A percentile compares a stretch with the other conserved stretches of the same genome.
Evolutionary conservation across 768 basidiomycete species (phyloP).

Genomic region (Rhizopogon salebrosus): DNA sequence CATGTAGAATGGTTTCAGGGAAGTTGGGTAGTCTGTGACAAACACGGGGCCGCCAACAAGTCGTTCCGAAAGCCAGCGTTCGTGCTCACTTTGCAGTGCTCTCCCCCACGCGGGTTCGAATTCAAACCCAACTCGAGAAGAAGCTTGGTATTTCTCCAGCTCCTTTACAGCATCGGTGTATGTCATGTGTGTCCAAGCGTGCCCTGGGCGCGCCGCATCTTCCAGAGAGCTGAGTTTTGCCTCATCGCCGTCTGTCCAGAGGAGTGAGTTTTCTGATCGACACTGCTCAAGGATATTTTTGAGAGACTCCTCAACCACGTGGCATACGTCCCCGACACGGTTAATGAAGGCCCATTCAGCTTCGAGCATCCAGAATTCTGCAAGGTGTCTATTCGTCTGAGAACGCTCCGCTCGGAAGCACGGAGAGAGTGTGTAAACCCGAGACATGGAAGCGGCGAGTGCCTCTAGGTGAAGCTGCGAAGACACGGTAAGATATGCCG

Average conservation of each 20-base stretch:
- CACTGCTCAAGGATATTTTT: conserved; percentile 31
- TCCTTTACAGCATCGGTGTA: conserved; percentile 73
- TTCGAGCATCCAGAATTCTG: conserved; percentile 99
- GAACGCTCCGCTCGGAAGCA: conserved; percentile 93
- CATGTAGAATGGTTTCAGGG: conserved; percentile 97
- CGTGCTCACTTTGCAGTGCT: conserved; percentile 83
- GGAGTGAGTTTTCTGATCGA: conserved; percentile 19
- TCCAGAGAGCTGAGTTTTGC: conserved; percentile 30
- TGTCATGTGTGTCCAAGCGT: conserved; percentile 65
- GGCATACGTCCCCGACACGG: conserved; percentile 45
- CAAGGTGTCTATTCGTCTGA: conserved; percentile 84
- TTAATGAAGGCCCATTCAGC: conserved; percentile 76
- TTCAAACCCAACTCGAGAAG: conserved; percentile 36
- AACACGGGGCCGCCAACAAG: conserved; percentile 76
- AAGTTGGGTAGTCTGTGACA: conserved; percentile 82
- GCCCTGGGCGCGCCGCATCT: conserved; percentile 26
- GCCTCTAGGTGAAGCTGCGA: conserved; percentile 95
- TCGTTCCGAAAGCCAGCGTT: conserved; percentile 79
- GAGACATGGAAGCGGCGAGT: conserved; percentile 66
- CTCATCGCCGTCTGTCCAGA: conserved; percentile 39
- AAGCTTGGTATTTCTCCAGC: conserved; percentile 36
- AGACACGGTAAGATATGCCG: conserved; percentile 88
- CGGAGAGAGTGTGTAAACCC: conserved; percentile 90
- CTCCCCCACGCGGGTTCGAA: conserved; percentile 64
- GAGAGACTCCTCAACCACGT: conserved; percentile 50